A percentile compares a stretch with the other conserved stretches of the same genome.
Evolutionary conservation across 2,329 filamentous ascomycete species (phyloP).

Genomic region (Diaporthe nobilis): DNA sequence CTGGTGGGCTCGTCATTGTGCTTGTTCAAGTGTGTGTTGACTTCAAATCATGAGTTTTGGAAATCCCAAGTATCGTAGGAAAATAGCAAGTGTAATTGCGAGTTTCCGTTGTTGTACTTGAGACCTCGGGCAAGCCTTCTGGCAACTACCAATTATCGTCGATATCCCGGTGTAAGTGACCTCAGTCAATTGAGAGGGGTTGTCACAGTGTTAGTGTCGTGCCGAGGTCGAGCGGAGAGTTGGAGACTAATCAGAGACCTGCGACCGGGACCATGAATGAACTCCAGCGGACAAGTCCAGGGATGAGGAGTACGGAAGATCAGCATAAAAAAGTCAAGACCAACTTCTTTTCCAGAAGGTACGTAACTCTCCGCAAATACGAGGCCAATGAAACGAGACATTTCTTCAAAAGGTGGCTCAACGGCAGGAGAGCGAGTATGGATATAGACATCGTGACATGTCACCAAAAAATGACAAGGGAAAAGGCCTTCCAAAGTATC

Average conservation of each 20-base stretch:
- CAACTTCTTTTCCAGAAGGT: not conserved
- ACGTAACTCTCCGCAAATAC: not conserved
- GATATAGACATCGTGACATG: not conserved
- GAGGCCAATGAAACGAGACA: not conserved
- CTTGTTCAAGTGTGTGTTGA: not conserved
- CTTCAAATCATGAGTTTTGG: not conserved
- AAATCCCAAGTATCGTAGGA: not conserved
- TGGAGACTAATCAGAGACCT: not conserved
- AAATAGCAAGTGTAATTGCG: not conserved
- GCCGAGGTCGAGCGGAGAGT: constrained; percentile 14
- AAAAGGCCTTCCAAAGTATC: not conserved
- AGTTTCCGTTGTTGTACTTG: not conserved
- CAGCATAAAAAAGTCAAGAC: not conserved
- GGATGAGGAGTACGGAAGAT: not conserved
- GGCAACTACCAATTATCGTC: not conserved
- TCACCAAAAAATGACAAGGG: not conserved
- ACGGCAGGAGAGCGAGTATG: not conserved
- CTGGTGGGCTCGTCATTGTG: constrained; percentile 45
- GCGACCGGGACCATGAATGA: not conserved
- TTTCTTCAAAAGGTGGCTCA: not conserved
- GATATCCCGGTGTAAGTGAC: not conserved
- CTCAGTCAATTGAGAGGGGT: constrained; percentile 10
- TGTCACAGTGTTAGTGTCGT: constrained; percentile 7
- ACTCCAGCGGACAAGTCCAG: not conserved
- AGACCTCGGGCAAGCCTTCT: not conserved